Evolutionary conservation across 768 basidiomycete genomes (phyloP).

Genomic region (Boletus pseudo-olivaceus): DNA sequence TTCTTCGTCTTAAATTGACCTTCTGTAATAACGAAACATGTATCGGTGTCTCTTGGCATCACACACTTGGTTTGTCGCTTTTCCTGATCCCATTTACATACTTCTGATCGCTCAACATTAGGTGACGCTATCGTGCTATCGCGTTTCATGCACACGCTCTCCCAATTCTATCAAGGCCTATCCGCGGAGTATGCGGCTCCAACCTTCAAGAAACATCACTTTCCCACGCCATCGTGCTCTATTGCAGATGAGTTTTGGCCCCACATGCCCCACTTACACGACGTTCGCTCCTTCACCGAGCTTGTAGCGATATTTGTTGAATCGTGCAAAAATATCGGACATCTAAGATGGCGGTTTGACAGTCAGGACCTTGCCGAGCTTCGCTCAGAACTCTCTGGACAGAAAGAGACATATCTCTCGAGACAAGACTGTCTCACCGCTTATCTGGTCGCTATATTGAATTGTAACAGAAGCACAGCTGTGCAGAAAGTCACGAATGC

Average conservation of each 20-base stretch:
- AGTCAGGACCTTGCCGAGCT: slow-evolving; percentile 12
- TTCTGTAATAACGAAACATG: slow-evolving; percentile 23
- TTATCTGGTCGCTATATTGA: slow-evolving; percentile 23
- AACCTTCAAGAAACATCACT: slow-evolving; percentile 24
- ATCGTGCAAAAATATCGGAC: slow-evolving; percentile 8
- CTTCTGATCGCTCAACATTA: slow-evolving; percentile 5
- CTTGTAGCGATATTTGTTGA: slow-evolving; percentile 14
- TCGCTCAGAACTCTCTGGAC: slow-evolving; percentile 9
- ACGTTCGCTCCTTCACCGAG: slow-evolving; percentile 15
- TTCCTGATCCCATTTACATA: not conserved
- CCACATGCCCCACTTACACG: slow-evolving; percentile 25
- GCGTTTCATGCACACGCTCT: slow-evolving; percentile 30
- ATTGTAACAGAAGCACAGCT: slow-evolving; percentile 7
- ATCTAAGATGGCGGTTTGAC: slow-evolving; percentile 17
- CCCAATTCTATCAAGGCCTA: slow-evolving; percentile 28
- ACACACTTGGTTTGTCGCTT: slow-evolving; percentile 27
- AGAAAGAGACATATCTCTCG: slow-evolving; percentile 10
- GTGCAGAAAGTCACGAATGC: slow-evolving; percentile 27
- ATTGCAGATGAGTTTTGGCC: slow-evolving; percentile 13
- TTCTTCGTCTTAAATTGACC: slow-evolving; percentile 29
- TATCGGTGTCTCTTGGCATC: slow-evolving; percentile 35
- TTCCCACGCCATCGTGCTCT: slow-evolving; percentile 14
- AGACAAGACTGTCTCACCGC: slow-evolving; percentile 32
- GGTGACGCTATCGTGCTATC: slow-evolving; percentile 29
- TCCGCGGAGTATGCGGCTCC: slow-evolving; percentile 13